Conservation (phyloP, 257 asterid species). For the Solanum peruvianum region DNA sequence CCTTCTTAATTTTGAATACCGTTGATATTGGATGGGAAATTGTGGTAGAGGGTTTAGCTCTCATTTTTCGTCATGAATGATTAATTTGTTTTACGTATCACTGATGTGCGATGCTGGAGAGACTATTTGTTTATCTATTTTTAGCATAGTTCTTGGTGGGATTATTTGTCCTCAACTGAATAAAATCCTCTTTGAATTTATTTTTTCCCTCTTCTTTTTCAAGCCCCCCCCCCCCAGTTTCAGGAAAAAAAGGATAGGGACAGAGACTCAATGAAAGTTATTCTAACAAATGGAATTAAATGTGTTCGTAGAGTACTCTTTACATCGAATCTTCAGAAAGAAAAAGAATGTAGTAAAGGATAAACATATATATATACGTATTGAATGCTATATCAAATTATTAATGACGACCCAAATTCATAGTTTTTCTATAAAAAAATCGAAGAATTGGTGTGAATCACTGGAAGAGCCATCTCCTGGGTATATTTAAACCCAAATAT, state of each 20-base stretch:
- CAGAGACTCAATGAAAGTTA: too few species aligned
- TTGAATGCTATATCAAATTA: too few species aligned
- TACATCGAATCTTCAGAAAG: too few species aligned
- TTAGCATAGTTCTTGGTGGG: neutral
- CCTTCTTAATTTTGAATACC: neutral
- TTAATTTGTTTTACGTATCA: neutral
- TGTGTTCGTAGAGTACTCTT: too few species aligned
- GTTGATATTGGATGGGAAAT: neutral
- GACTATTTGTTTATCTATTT: neutral
- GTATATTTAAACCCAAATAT: neutral
- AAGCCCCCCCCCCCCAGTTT: neutral
- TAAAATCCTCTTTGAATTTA: neutral
- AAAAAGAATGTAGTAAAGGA: too few species aligned
- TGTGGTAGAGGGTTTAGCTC: neutral
- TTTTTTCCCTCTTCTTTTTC: neutral
- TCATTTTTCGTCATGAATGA: neutral
- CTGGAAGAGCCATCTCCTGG: neutral
- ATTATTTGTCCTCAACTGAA: neutral
- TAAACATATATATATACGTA: too few species aligned
- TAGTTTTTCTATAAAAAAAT: too few species aligned
- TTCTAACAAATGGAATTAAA: too few species aligned
- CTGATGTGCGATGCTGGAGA: neutral
- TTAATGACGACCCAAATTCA: too few species aligned
- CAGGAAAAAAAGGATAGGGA: too few species aligned
- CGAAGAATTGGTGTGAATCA: too few species aligned